Conservation (phyloP, 2,329 filamentous ascomycete genomes). For the Paraconiothyrium brasiliense region DNA sequence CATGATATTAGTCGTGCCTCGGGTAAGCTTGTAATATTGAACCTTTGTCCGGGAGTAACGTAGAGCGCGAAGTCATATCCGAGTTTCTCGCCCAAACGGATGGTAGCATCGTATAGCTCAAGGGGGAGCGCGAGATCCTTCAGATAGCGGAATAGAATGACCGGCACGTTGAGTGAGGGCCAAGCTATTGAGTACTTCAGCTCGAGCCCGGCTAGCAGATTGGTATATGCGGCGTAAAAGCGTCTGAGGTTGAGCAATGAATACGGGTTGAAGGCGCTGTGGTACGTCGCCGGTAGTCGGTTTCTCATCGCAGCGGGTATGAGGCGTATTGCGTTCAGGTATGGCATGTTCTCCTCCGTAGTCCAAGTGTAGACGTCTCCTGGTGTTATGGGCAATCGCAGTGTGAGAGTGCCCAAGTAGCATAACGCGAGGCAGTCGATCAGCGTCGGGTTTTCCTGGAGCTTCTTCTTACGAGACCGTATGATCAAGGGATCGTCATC, state of each 20-base stretch:
- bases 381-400: conserved; percentile 79
- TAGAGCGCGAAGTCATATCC: conserved; percentile 68
- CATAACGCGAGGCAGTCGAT: conserved; percentile 80
- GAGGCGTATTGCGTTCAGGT: conserved; percentile 67
- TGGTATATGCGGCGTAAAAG: conserved; percentile 71
- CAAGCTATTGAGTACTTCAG: conserved; percentile 75
- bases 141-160: conserved; percentile 75
- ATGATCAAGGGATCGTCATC: conserved; percentile 42
- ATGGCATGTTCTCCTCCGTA: conserved; percentile 73
- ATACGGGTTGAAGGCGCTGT: conserved; percentile 65
- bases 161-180: conserved; percentile 75
- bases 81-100: conserved; percentile 63
- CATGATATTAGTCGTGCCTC: conserved; percentile 78
- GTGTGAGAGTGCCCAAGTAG: conserved; percentile 79
- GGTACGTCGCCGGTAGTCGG: conserved; percentile 70
- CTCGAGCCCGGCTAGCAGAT: conserved; percentile 71
- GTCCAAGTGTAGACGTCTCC: conserved; percentile 77
- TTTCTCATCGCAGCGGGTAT: conserved; percentile 72
- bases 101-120: conserved; percentile 70
- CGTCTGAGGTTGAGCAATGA: conserved; percentile 60
- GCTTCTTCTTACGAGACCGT: conserved; percentile 55
- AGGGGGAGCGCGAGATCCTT: conserved; percentile 78
- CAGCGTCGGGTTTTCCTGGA: conserved; percentile 68
- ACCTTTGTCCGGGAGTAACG: conserved; percentile 37
- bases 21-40: conserved; percentile 57